Evolutionary conservation across 192 early-diverging fungal genomes (phyloP).

Genomic region (Coemansia sp.): DNA sequence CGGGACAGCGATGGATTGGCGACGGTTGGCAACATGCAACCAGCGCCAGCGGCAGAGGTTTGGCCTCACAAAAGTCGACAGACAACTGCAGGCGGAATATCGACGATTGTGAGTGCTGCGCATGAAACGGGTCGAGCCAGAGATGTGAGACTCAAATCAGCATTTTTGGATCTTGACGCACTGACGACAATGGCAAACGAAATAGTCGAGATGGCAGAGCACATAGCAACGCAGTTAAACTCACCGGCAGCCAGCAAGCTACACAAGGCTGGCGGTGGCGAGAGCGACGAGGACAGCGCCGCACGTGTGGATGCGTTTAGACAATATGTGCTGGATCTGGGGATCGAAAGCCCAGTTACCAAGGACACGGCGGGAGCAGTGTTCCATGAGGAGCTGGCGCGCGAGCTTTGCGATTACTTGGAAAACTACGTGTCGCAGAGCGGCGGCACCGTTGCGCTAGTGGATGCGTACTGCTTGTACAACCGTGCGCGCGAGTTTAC

Average conservation of each 20-base stretch:
- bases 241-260: slow-evolving; percentile 47
- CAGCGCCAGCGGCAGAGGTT: background rate
- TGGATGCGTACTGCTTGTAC: slow-evolving; percentile 91
- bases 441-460: slow-evolving; percentile 76
- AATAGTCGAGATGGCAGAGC: slow-evolving; percentile 69
- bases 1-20: slow-evolving; percentile 53
- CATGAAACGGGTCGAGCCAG: slow-evolving; percentile 64
- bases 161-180: slow-evolving; percentile 86
- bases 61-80: slow-evolving; percentile 11
- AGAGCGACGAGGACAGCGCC: slow-evolving; percentile 36
- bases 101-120: slow-evolving; percentile 55
- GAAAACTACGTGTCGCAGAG: slow-evolving; percentile 62
- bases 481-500: slow-evolving; percentile 89
- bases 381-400: slow-evolving; percentile 83
- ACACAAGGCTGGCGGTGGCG: slow-evolving; percentile 16
- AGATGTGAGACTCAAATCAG: slow-evolving; percentile 70
- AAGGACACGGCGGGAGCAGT: slow-evolving; percentile 83
- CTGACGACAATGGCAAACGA: slow-evolving; percentile 85
- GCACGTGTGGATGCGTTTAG: slow-evolving; percentile 36
- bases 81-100: slow-evolving; percentile 37
- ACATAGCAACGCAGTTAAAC: slow-evolving; percentile 52
- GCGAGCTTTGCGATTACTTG: slow-evolving; percentile 83
- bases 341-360: slow-evolving; percentile 88
- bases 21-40: background rate
- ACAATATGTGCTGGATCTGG: slow-evolving; percentile 79